phyloP scores from a whole-genome alignment of 352 stramenopile species.

The Phytopythium montanum region DNA sequence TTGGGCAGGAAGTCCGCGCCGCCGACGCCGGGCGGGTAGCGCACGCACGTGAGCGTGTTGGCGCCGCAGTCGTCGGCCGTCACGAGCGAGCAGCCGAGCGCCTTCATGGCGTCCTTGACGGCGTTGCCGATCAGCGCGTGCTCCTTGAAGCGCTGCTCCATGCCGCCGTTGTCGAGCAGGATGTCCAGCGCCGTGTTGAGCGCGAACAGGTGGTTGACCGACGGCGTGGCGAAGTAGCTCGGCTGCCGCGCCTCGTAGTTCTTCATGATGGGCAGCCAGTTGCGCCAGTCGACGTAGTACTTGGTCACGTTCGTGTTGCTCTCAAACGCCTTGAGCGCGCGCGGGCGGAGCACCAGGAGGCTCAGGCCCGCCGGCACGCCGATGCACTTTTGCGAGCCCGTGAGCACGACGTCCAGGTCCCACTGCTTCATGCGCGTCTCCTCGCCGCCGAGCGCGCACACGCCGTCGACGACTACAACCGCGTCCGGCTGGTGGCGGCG shows the following conservation, averaged over 20 bases:
- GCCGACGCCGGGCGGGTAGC: conserved; percentile 60
- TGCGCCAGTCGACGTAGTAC: conserved; percentile 79
- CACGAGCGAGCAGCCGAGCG: conserved; percentile 58
- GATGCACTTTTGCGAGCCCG: conserved; percentile 77
- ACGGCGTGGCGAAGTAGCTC: conserved; percentile 76
- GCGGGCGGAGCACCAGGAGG: conserved; percentile 60
- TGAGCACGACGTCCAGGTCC: conserved; percentile 78
- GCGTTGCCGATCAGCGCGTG: conserved; percentile 53
- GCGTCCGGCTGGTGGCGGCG: conserved; percentile 57
- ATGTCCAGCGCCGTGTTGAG: conserved; percentile 67
- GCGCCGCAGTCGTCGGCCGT: conserved; percentile 42
- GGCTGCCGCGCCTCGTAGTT: conserved; percentile 74
- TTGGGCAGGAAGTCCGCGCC: conserved; percentile 72
- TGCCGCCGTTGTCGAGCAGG: conserved; percentile 66
- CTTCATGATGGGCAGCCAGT: conserved; percentile 84
- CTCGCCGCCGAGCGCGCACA: conserved; percentile 67
- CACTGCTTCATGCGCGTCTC: conserved; percentile 80
- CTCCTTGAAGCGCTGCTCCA: conserved; percentile 75
- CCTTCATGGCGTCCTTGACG: conserved; percentile 64
- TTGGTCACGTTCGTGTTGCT: conserved; percentile 47
- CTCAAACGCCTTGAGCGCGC: conserved; percentile 62
- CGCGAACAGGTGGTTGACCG: conserved; percentile 76
- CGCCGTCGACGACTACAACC: conserved; percentile 64
- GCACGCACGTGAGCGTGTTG: conserved; percentile 74
- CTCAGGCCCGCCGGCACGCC: conserved; percentile 65